Conservation (phyloP, 495 filamentous ascomycete species). For the Aspergillus affinis region DNA sequence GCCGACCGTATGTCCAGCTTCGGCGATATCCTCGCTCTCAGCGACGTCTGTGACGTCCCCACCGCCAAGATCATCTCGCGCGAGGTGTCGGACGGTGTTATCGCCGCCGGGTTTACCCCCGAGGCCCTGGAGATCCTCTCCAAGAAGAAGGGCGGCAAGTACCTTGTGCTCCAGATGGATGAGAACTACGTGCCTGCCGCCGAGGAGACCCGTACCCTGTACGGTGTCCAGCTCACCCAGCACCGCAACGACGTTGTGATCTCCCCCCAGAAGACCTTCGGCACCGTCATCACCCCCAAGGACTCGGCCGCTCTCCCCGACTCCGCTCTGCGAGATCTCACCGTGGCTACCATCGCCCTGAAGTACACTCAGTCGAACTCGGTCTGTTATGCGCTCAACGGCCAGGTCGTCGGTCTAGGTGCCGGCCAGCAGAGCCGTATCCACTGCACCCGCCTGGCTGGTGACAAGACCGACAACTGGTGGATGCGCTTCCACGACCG, state of each 20-base stretch:
- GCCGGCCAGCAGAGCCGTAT: slow-evolving; percentile 97
- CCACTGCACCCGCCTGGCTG: slow-evolving; percentile 96
- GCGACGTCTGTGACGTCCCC: slow-evolving; percentile 80
- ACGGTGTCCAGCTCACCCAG: slow-evolving; percentile 82
- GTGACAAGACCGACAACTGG: slow-evolving; percentile 99
- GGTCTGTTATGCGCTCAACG: slow-evolving; percentile 94
- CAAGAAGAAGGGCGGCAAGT: slow-evolving; percentile 98
- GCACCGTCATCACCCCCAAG: slow-evolving; percentile 79
- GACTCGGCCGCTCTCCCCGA: slow-evolving; percentile 69
- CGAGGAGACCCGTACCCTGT: slow-evolving; percentile 81
- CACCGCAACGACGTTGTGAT: slow-evolving; percentile 90
- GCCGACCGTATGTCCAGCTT: slow-evolving; percentile 98
- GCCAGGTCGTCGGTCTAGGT: slow-evolving; percentile 90
- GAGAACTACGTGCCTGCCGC: slow-evolving; percentile 73
- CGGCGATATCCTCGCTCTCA: slow-evolving; percentile 92
- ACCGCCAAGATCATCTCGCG: slow-evolving; percentile 96
- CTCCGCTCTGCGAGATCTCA: slow-evolving; percentile 81
- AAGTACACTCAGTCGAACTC: slow-evolving; percentile 99
- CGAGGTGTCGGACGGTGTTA: slow-evolving; percentile 95
- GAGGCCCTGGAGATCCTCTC: slow-evolving; percentile 87
- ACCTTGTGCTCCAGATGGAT: slow-evolving; percentile 94
- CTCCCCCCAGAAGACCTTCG: slow-evolving; percentile 78
- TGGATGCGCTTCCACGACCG: slow-evolving; percentile 97
- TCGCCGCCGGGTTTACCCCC: slow-evolving; percentile 81
- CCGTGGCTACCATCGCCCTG: slow-evolving; percentile 91